Percentiles rank a stretch among this genome's conserved stretches.
Conservation (phyloP, 805 yeast genomes). For the Monosporozyma siamensis region DNA sequence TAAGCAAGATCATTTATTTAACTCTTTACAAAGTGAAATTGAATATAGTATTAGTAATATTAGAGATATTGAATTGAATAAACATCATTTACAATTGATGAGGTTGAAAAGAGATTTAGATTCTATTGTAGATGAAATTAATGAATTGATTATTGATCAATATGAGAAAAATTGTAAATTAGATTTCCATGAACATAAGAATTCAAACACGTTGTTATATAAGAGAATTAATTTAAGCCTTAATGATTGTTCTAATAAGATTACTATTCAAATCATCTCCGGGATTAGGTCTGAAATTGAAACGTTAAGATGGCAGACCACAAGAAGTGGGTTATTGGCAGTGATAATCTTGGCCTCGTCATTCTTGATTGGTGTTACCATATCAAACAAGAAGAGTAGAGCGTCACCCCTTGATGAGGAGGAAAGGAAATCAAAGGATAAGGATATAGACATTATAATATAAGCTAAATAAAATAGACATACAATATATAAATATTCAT, state of each 20-base stretch:
- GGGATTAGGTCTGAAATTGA: slow-evolving; percentile 83
- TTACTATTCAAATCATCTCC: slow-evolving; percentile 69
- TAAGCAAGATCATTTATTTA: slow-evolving; percentile 79
- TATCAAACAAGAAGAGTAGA: slow-evolving; percentile 27
- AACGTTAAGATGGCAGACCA: slow-evolving; percentile 84
- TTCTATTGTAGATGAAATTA: slow-evolving; percentile 65
- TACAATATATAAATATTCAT: neutral
- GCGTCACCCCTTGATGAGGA: neutral
- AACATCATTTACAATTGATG: slow-evolving; percentile 55
- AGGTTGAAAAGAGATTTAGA: slow-evolving; percentile 64
- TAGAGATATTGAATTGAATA: slow-evolving; percentile 60
- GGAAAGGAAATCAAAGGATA: neutral
- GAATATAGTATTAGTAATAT: slow-evolving; percentile 66
- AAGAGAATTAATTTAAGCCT: slow-evolving; percentile 58
- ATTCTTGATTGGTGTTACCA: slow-evolving; percentile 44
- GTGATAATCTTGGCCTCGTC: slow-evolving; percentile 56
- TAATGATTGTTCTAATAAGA: slow-evolving; percentile 77
- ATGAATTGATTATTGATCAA: slow-evolving; percentile 47
- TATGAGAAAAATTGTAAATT: slow-evolving; percentile 72
- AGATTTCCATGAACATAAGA: slow-evolving; percentile 76
- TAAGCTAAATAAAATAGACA: neutral
- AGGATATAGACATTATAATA: slow-evolving; percentile 2
- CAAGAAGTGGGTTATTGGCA: slow-evolving; percentile 77
- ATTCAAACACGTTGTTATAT: slow-evolving; percentile 70
- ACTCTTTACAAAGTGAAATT: slow-evolving; percentile 85